These are phyloP conservation scores for Nannochloropsis gaditana DNA, from an alignment of 108 stramenopile species.

Conservation along the genomic window DNA sequence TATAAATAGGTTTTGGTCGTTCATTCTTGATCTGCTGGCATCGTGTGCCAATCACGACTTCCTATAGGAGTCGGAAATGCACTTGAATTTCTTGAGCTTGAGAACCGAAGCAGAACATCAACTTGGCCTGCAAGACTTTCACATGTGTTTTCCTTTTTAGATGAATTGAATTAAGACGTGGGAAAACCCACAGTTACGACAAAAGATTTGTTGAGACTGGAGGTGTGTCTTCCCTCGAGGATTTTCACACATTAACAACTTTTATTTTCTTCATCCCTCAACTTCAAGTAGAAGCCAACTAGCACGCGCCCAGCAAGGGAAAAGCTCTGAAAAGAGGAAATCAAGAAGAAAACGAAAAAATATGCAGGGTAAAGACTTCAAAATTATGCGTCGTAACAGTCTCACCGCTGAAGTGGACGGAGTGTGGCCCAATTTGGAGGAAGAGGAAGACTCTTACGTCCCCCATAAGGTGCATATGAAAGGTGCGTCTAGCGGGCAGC, in stretches of 20 bases:
- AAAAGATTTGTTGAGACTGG: too few relatives aligned
- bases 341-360: neutral
- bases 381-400: neutral
- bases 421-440: slow-evolving; percentile 1
- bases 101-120: neutral
- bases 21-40: too few relatives aligned
- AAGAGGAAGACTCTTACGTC: slow-evolving; percentile 14
- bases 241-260: too few relatives aligned
- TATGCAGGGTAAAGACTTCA: slow-evolving; percentile 15
- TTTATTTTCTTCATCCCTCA: neutral
- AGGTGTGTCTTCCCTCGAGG: too few relatives aligned
- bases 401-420: neutral
- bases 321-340: neutral
- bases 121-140: neutral
- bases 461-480: slow-evolving; percentile 4
- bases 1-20: too few relatives aligned
- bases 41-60: too few relatives aligned
- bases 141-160: too few relatives aligned
- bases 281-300: slow-evolving; percentile 20
- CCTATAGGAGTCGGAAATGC: too few relatives aligned
- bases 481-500: neutral
- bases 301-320: neutral
- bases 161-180: too few relatives aligned
- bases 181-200: too few relatives aligned
- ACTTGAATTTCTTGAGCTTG: too few relatives aligned